Conservation (phyloP, 306 rosid species). For the Cajanus cajan region DNA sequence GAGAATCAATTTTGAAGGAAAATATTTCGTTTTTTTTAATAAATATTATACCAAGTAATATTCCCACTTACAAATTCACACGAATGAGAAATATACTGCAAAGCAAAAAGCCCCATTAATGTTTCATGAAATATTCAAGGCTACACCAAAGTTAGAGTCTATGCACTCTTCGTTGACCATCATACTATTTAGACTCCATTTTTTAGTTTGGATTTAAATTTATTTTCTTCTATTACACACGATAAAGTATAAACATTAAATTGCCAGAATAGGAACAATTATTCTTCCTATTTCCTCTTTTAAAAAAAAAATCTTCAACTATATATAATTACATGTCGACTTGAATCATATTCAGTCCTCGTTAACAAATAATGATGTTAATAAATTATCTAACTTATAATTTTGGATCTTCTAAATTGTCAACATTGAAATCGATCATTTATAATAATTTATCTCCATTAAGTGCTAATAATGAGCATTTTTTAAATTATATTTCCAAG, state of each 20-base stretch:
- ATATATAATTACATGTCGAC: background rate
- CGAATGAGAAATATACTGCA: background rate
- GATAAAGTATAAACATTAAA: background rate
- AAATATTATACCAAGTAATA: background rate
- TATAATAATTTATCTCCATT: background rate
- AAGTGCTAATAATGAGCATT: background rate
- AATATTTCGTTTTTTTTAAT: background rate
- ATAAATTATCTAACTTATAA: background rate
- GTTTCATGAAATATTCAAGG: background rate
- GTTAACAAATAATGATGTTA: background rate
- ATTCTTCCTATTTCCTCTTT: background rate
- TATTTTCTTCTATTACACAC: background rate
- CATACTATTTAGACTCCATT: background rate
- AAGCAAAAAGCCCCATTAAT: too few relatives aligned
- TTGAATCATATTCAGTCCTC: background rate
- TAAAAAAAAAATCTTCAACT: background rate
- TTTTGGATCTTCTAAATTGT: constrained; percentile 17
- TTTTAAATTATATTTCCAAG: background rate
- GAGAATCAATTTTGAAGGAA: background rate
- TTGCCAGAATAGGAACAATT: background rate
- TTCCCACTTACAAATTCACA: background rate
- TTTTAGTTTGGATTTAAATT: background rate
- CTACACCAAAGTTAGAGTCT: background rate
- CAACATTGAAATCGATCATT: constrained; percentile 17
- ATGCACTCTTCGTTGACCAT: background rate